A percentile compares a stretch with the other conserved stretches of the same genome.
phyloP scores from a whole-genome alignment of 2,329 filamentous ascomycete genomes.

The Xylaria sp. region DNA sequence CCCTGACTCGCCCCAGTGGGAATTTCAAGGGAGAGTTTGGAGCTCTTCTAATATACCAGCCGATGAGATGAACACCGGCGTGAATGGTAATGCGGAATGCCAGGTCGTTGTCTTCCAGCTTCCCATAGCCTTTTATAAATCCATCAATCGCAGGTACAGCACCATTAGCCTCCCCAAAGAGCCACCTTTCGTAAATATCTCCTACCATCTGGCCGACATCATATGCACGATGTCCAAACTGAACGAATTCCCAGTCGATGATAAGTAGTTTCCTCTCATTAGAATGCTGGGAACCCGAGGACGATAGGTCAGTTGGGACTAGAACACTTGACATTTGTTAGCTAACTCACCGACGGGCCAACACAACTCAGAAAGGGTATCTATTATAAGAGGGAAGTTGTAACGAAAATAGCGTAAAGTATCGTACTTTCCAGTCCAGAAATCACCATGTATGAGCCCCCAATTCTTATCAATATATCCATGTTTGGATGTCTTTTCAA shows the following conservation, averaged over 20 bases:
- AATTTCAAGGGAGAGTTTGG: conserved; percentile 8
- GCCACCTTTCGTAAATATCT: conserved; percentile 54
- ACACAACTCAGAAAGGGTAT: too few species aligned
- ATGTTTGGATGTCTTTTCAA: neutral
- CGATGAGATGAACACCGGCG: conserved; percentile 54
- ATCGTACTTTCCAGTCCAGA: conserved; percentile 57
- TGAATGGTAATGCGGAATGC: conserved; percentile 56
- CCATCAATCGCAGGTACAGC: conserved; percentile 51
- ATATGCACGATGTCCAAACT: conserved; percentile 53
- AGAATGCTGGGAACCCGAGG: neutral
- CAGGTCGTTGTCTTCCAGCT: conserved; percentile 49
- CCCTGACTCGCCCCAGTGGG: conserved; percentile 4
- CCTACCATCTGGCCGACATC: conserved; percentile 57
- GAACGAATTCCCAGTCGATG: conserved; percentile 57
- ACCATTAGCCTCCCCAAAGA: conserved; percentile 49
- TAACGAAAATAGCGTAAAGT: neutral
- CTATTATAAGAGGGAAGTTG: neutral
- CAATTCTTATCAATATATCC: conserved; percentile 20
- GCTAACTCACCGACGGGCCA: neutral
- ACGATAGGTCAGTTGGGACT: neutral
- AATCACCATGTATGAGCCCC: conserved; percentile 55
- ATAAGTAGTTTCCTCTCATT: conserved; percentile 48
- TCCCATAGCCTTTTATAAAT: conserved; percentile 53
- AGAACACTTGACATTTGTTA: conserved; percentile 21
- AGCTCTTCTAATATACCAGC: conserved; percentile 21